Evolutionary conservation across 129 eudicot genomes (phyloP).

Genomic region (Lactuca sativa): DNA sequence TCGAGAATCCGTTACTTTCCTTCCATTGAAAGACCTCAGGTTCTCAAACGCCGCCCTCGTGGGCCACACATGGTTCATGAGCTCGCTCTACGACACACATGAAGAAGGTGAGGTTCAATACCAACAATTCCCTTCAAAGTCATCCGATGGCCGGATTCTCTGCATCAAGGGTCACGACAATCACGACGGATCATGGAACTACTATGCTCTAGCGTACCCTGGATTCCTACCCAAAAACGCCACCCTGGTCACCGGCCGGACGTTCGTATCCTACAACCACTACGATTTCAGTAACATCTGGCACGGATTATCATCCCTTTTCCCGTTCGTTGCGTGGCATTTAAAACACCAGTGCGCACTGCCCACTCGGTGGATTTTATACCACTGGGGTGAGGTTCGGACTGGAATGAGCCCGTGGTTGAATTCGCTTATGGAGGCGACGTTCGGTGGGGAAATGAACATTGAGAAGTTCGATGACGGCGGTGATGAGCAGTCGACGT

Average conservation of each 20-base stretch:
- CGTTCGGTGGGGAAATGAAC: constrained; percentile 45
- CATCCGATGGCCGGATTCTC: constrained; percentile 59
- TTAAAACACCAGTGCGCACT: constrained; percentile 41
- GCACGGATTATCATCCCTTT: constrained; percentile 69
- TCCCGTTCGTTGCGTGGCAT: constrained; percentile 87
- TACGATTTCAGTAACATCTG: constrained; percentile 64
- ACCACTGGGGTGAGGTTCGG: constrained; percentile 69
- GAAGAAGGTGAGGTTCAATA: constrained; percentile 70
- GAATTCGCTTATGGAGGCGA: constrained; percentile 57
- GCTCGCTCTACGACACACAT: constrained; percentile 71
- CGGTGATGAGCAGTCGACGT: constrained; percentile 12
- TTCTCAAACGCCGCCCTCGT: constrained; percentile 54
- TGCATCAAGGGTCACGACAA: constrained; percentile 79
- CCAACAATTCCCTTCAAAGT: constrained; percentile 65
- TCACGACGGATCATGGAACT: constrained; percentile 90
- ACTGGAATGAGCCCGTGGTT: constrained; percentile 58
- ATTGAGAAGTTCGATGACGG: constrained; percentile 42
- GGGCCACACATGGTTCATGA: constrained; percentile 99
- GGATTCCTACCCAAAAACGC: constrained; percentile 59
- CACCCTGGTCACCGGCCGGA: constrained; percentile 57
- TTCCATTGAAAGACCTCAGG: constrained; percentile 81
- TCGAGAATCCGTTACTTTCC: constrained; percentile 65
- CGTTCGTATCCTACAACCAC: constrained; percentile 72
- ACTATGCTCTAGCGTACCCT: constrained; percentile 82
- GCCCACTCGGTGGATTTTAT: constrained; percentile 57